Base-by-base conservation (phyloP, 768 basidiomycete genomes). In the Pleurotus citrinopileatus region DNA sequence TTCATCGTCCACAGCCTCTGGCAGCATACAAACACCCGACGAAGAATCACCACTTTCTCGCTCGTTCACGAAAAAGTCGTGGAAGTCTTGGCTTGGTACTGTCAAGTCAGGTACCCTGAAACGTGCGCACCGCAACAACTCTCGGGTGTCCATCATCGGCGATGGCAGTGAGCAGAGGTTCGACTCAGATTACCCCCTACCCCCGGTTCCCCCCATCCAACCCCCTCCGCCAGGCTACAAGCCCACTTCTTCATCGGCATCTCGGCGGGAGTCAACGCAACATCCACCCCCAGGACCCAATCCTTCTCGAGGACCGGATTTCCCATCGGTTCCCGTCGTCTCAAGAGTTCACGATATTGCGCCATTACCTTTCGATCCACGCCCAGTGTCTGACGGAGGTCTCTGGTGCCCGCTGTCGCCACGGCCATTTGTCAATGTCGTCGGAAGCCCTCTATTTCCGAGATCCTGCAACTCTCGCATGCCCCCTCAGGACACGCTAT, bases 1-100 rank as follows among this genome's bases (percentile, higher is more conserved):
- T 3, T 76, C 81, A 8, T 84, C 85, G 4, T 87, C 85, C n/a
- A 79, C 77, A 27, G 81, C 79, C 37, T 82, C 80, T 36, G 78
- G 76, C 25, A 83, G 79, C 19, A 66, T 83, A 32, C 82, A 76
- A 53, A 86, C 84, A 5, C 83, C 85, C 42, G 82, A 82, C 61
- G 86, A 87, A 52, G 80, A 83, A 57, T 64, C 68, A 48, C 60
- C 62, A 55, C 63, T 65, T 57, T 63, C 63, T 57, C 66, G 67
- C 15, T 66, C 65, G 2, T 61, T 62, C n/a, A 67, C 70, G 55
- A 81, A 73, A 59, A 78, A 74, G 61, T 73, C 73, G 25, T 87
- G 83, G 83, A 74, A 75, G 53, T 67, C 77, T 12, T 87, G 83
- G 84, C 65, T 86, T 53, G 73, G 72, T 42, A 66, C 48, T 5